Evolutionary conservation across 306 rosid species (phyloP).

Genomic region (Pterocarpus santalinus): DNA sequence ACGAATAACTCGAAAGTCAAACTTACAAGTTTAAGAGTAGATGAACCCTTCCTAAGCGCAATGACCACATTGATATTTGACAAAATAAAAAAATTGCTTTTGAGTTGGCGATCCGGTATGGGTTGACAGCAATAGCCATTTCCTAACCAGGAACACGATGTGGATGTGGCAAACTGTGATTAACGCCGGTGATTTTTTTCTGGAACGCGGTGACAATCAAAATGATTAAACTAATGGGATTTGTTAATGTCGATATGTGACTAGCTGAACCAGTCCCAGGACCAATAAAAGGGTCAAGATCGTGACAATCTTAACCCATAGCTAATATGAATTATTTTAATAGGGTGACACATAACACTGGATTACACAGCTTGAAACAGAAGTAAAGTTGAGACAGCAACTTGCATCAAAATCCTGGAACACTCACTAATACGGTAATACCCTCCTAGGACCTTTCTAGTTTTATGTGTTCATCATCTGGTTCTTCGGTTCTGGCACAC

Average conservation of each 20-base stretch:
- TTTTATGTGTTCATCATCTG: slow-evolving; percentile 35
- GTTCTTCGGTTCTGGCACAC: slow-evolving; percentile 3
- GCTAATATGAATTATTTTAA: slow-evolving; percentile 21
- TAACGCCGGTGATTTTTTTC: neutral
- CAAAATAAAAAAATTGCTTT: neutral
- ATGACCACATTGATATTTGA: neutral
- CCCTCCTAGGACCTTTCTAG: no score
- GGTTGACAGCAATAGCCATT: neutral
- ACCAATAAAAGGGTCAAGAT: neutral
- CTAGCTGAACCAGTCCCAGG: neutral
- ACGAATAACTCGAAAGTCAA: neutral
- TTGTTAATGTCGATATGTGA: neutral
- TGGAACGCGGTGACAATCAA: neutral
- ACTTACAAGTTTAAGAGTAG: neutral
- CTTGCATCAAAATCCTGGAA: neutral
- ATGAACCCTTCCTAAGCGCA: slow-evolving; percentile 7
- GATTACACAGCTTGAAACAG: neutral
- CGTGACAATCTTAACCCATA: neutral
- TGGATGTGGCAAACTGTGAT: slow-evolving; percentile 14
- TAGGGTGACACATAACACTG: neutral
- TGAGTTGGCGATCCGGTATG: neutral
- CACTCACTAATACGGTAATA: no score
- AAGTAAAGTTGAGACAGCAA: slow-evolving; percentile 19
- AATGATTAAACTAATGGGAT: neutral
- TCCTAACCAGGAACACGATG: neutral